These are phyloP conservation scores for Albifimbria verrucaria DNA, from an alignment of 2,329 filamentous ascomycete species.

Conservation along the genomic window DNA sequence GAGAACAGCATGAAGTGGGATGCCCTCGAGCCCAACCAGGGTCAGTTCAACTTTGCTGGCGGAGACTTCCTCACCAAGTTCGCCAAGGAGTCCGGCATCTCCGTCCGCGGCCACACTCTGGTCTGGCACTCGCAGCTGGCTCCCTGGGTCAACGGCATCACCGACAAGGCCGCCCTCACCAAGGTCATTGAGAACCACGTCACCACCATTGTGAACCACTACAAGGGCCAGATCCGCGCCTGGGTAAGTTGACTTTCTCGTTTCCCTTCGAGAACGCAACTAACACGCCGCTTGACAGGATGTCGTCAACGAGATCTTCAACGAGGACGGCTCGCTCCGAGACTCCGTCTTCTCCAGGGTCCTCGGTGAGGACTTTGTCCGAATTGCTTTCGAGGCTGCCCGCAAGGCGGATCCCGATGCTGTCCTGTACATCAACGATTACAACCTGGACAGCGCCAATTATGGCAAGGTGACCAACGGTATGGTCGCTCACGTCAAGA, in stretches of 20 bases:
- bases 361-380: slow-evolving; percentile 65
- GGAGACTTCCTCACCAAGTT: slow-evolving; percentile 59
- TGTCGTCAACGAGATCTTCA: slow-evolving; percentile 48
- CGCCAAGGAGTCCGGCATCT: slow-evolving; percentile 51
- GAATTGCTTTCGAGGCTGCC: slow-evolving; percentile 66
- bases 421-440: slow-evolving; percentile 73
- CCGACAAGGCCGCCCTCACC: slow-evolving; percentile 49
- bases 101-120: slow-evolving; percentile 62
- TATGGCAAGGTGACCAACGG: slow-evolving; percentile 51
- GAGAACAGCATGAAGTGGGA: slow-evolving; percentile 72
- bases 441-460: slow-evolving; percentile 59
- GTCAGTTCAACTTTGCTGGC: slow-evolving; percentile 49
- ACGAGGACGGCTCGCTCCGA: slow-evolving; percentile 57
- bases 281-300: slow-evolving; percentile 27
- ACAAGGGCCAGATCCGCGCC: slow-evolving; percentile 58
- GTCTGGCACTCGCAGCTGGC: slow-evolving; percentile 61
- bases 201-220: slow-evolving; percentile 51
- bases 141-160: slow-evolving; percentile 55
- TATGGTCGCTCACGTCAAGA: slow-evolving; percentile 56
- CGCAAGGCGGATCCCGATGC: slow-evolving; percentile 62
- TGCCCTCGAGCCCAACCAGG: slow-evolving; percentile 40
- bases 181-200: slow-evolving; percentile 58
- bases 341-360: slow-evolving; percentile 61
- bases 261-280: neutral
- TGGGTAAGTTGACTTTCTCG: slow-evolving; percentile 35